Base-by-base conservation (phyloP, 345 rosid genomes). In the Bruguiera sexangula region DNA sequence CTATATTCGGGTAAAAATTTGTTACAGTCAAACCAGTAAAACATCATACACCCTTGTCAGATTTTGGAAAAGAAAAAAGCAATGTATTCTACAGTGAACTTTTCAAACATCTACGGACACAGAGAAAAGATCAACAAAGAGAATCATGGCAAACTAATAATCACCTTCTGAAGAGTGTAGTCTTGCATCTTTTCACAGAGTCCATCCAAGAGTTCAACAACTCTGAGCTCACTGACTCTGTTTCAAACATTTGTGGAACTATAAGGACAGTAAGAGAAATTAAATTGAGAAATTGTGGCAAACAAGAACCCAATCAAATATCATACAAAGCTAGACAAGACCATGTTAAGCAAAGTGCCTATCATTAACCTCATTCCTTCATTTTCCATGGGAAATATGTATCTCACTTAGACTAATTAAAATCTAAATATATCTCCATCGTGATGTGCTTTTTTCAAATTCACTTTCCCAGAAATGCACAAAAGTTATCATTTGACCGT, bases 101-200 rank as follows among this genome's bases (percentile, higher is more conserved):
- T 39, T 34, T n/a, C 16, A 62, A 39, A 60, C 24, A 46, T 55
- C 11, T 32, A 60, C 24, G 48, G 53, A 65, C 34, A 39, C 34
- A 67, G 51, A 48, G 34, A 46, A 66, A 57, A 52, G 46, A 60
- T 11, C 8, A 16, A 27, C 11, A 34, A 62, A 46, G 29, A 68
- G 50, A 59, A 69, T 11, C 51, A 43, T 68, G 15, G 55, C 43
- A 75, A 43, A 34, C 8, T 21, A 67, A 50, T 8, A 54, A 36
- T 31, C 77, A 89, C 99, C 92, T 89, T 85, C 79, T 87, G 87
- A 66, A 92, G 89, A 65, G 94, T 90, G 78, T 95, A 95, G 74
- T 88, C 97, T 79, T 86, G 88, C 98, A 95, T 92, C 76, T 84
- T 88, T 67, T 95, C 94, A 69, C 99, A 95, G 20, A 91, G 93